Evolutionary conservation across 2,329 filamentous ascomycete species (phyloP), one percentile per base, ranked within the genome.

Genomic region (Zopfia rhizophila): DNA sequence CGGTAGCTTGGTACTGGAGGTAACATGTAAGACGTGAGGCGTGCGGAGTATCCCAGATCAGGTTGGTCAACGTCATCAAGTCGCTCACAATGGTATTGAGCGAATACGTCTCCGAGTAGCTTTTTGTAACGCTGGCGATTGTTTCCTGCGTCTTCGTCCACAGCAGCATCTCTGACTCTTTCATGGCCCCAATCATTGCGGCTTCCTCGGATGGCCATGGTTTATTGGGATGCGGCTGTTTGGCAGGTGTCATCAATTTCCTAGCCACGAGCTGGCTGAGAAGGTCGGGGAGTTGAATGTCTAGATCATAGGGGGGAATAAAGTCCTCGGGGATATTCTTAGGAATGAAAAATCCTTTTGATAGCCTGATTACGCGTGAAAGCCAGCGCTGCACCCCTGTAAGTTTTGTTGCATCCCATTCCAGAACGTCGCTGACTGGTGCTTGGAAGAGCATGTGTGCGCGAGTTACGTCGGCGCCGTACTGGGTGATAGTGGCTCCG

Each of bases 401-500:
- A 37, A 96, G 93, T 68, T 91, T 93, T 28, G 81, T 76, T 63
- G 90, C 89, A 41, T 96, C 90, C 91, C 91, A 96, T 68, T 94
- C 89, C 2, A 96, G 80, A 1, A 94, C 83, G 45, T 96, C 91
- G 29, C 80, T 85, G 11, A 95, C 88, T 0, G 91, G 90, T 1
- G 91, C 91, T 60, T 92, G 89, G 75, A 96, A 96, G 5, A 96
- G 80, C 66, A 96, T 89, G 66, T 96, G 91, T 3, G 90, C 90
- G 44, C 91, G 80, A 2, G 89, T 91, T 5, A 89, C 86, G 68
- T 96, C 91, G 1, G 91, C 89, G 16, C 91, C 91, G 59, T 94
- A 87, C 56, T 83, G 84, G 6, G 79, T 74, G 45, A 94, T 90
- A 53, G 88, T 89, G 0, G 76, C 78, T 0, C 83, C 85, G 0